These are phyloP conservation scores for Cryphonectria naterciae DNA, from an alignment of 2,329 filamentous ascomycete species.

Conservation along the genomic window DNA sequence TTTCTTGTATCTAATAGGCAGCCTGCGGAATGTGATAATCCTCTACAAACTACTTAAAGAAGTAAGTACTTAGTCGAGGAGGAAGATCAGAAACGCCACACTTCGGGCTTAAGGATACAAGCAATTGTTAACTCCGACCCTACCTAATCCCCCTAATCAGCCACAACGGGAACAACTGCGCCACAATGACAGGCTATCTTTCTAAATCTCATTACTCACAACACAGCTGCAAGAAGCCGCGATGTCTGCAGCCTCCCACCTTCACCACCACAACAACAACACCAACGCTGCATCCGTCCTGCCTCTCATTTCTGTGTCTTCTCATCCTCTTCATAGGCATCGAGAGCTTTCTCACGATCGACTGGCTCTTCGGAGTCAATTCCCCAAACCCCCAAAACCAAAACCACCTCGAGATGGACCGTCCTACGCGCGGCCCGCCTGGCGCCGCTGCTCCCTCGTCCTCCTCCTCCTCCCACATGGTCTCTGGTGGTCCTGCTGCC, in stretches of 20 bases:
- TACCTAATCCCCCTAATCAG: neutral
- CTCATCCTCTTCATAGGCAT: neutral
- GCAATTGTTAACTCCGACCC: neutral
- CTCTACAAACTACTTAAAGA: too few relatives aligned
- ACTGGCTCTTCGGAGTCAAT: conserved; percentile 6
- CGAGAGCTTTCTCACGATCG: neutral
- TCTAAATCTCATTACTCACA: neutral
- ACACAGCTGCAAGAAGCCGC: conserved; percentile 5
- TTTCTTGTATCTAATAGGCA: too few relatives aligned
- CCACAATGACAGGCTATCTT: conserved; percentile 18
- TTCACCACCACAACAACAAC: neutral
- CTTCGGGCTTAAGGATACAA: neutral
- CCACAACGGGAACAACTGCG: neutral
- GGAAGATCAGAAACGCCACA: neutral
- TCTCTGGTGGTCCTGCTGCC: conserved; percentile 36
- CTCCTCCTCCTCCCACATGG: conserved; percentile 38
- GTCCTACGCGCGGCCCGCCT: conserved; percentile 13
- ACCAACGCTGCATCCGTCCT: too few relatives aligned
- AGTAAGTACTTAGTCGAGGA: too few relatives aligned
- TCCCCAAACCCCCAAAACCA: neutral
- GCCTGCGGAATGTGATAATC: too few relatives aligned
- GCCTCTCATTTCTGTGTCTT: neutral
- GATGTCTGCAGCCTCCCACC: neutral
- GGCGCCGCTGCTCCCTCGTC: conserved; percentile 21
- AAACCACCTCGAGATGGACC: conserved; percentile 21